Conservation (phyloP, 139 green algal genomes). For the Closterium sp. region DNA sequence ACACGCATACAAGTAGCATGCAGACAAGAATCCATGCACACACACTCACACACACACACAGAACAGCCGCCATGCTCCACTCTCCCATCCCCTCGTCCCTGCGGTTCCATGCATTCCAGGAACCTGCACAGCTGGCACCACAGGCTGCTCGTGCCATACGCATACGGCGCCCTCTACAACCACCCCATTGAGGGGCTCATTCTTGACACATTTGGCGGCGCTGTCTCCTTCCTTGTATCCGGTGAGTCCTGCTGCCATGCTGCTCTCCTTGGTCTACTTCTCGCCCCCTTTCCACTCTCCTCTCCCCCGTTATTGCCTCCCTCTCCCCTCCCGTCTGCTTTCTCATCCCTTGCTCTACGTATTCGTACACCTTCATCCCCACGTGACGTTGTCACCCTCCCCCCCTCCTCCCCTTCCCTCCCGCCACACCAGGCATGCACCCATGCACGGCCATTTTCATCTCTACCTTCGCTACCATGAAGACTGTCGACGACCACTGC, state of each 20-base stretch:
- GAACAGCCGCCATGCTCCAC: not conserved
- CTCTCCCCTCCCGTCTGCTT: not conserved
- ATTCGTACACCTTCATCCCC: no score
- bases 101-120: slow-evolving; percentile 25
- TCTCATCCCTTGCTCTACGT: no score
- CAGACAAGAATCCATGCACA: not conserved
- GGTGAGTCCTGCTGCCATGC: slow-evolving; percentile 35
- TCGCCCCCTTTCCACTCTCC: not conserved
- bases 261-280: no score
- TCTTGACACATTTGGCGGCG: slow-evolving; percentile 67
- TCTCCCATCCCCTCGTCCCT: not conserved
- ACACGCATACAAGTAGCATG: not conserved
- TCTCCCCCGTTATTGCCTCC: not conserved
- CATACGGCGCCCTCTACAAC: slow-evolving; percentile 72
- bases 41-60: not conserved
- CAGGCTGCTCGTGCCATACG: slow-evolving; percentile 62
- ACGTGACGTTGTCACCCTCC: not conserved
- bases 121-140: slow-evolving; percentile 67
- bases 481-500: slow-evolving; percentile 71
- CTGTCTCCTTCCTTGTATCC: slow-evolving; percentile 54
- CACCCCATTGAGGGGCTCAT: slow-evolving; percentile 67
- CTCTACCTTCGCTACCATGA: slow-evolving; percentile 63
- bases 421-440: slow-evolving; percentile 45
- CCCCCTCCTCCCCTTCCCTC: no score
- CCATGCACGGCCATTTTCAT: slow-evolving; percentile 43